Evolutionary conservation across 2,329 filamentous ascomycete species (phyloP).

Genomic region (Laburnicola sp.): DNA sequence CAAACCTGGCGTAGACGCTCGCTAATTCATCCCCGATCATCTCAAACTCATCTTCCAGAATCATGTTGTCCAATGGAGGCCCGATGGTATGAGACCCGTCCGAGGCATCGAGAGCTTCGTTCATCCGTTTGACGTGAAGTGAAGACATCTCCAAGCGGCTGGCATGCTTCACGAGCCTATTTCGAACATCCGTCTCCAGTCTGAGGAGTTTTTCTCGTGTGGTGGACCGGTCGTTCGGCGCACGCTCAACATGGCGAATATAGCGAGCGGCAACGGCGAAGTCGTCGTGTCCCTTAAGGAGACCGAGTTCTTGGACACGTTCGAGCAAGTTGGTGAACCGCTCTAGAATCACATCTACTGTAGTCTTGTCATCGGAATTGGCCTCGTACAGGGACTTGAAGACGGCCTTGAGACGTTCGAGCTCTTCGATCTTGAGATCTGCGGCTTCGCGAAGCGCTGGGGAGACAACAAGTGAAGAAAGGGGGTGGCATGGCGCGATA

Average conservation of each 20-base stretch:
- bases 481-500: slow-evolving; percentile 10
- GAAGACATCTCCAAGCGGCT: slow-evolving; percentile 60
- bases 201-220: slow-evolving; percentile 51
- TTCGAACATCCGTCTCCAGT: slow-evolving; percentile 54
- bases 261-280: slow-evolving; percentile 46
- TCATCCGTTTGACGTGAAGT: slow-evolving; percentile 59
- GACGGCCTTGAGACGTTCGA: slow-evolving; percentile 55
- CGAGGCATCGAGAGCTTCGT: slow-evolving; percentile 32
- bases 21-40: slow-evolving; percentile 58
- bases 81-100: slow-evolving; percentile 25
- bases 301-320: slow-evolving; percentile 41
- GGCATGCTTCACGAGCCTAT: slow-evolving; percentile 55
- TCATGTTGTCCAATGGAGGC: slow-evolving; percentile 23
- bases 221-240: slow-evolving; percentile 57
- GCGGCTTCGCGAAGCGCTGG: slow-evolving; percentile 26
- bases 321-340: slow-evolving; percentile 43
- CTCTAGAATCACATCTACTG: slow-evolving; percentile 30
- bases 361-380: slow-evolving; percentile 28
- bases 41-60: slow-evolving; percentile 49
- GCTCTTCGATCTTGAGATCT: slow-evolving; percentile 57
- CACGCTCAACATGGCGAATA: slow-evolving; percentile 57
- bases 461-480: slow-evolving; percentile 17
- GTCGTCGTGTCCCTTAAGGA: slow-evolving; percentile 38
- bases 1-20: slow-evolving; percentile 51
- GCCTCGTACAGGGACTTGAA: slow-evolving; percentile 52